phyloP scores from a whole-genome alignment of 2,329 filamentous ascomycete species.

The Exophiala aquamarina region DNA sequence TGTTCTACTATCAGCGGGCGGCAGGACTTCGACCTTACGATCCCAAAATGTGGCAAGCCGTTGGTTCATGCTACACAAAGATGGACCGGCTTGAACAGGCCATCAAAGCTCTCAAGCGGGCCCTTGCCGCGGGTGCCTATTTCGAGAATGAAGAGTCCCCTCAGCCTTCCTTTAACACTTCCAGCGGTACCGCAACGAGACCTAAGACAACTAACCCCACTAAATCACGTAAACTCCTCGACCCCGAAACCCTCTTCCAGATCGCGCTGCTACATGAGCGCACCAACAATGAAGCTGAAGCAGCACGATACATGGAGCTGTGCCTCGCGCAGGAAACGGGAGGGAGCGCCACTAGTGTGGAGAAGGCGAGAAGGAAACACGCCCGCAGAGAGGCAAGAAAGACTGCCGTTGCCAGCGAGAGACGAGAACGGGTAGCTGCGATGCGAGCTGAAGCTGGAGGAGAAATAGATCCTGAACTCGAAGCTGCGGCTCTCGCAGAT shows the following conservation, averaged over 20 bases:
- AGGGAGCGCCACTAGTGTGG: slow-evolving; percentile 40
- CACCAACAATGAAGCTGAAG: slow-evolving; percentile 72
- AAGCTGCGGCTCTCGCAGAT: slow-evolving; percentile 34
- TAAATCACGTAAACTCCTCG: slow-evolving; percentile 59
- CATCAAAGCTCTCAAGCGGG: slow-evolving; percentile 92
- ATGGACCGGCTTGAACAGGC: slow-evolving; percentile 85
- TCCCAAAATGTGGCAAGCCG: slow-evolving; percentile 98
- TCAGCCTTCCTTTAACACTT: slow-evolving; percentile 29
- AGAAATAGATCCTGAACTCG: slow-evolving; percentile 8
- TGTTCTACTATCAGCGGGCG: slow-evolving; percentile 97
- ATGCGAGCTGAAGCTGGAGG: slow-evolving; percentile 10
- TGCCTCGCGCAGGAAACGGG: slow-evolving; percentile 91
- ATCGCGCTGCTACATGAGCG: slow-evolving; percentile 88
- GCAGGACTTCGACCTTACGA: slow-evolving; percentile 93
- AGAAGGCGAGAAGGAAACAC: slow-evolving; percentile 19
- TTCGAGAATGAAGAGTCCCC: slow-evolving; percentile 62
- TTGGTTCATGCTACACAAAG: slow-evolving; percentile 86
- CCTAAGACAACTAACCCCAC: slow-evolving; percentile 4
- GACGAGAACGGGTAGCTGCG: slow-evolving; percentile 7
- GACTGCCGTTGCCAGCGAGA: slow-evolving; percentile 16
- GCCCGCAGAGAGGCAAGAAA: slow-evolving; percentile 15
- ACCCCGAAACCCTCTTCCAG: slow-evolving; percentile 86
- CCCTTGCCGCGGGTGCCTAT: slow-evolving; percentile 82
- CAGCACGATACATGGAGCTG: slow-evolving; percentile 88
- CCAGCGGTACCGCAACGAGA: slow-evolving; percentile 8